Conservation (phyloP, 176 grass and related monocot species). For the Rhynchospora tenuis region DNA sequence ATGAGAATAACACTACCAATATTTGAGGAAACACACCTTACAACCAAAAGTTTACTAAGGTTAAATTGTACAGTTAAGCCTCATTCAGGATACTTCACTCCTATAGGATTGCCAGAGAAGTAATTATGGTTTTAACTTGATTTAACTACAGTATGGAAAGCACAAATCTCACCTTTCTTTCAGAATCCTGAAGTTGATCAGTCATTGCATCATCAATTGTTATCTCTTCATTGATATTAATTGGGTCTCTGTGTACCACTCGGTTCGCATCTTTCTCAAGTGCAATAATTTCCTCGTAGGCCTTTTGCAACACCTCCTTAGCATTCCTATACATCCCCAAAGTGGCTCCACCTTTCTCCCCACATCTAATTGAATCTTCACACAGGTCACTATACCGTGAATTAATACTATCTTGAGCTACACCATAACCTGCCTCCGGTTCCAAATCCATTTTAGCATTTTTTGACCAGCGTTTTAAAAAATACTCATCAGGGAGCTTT, state of each 20-base stretch:
- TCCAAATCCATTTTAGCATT: slow-evolving; percentile 56
- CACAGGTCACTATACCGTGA: slow-evolving; percentile 66
- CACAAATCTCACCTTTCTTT: slow-evolving; percentile 56
- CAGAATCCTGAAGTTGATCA: slow-evolving; percentile 64
- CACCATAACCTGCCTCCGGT: slow-evolving; percentile 28
- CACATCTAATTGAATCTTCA: slow-evolving; percentile 67
- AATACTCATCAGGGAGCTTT: slow-evolving; percentile 57
- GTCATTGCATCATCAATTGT: slow-evolving; percentile 60
- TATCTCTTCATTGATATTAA: slow-evolving; percentile 95
- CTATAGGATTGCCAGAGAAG: background rate
- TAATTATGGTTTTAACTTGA: slow-evolving; percentile 5
- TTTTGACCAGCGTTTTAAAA: slow-evolving; percentile 77
- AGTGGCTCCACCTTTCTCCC: slow-evolving; percentile 54
- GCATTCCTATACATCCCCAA: slow-evolving; percentile 56
- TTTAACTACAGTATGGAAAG: background rate
- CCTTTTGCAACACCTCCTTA: slow-evolving; percentile 79
- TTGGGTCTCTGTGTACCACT: slow-evolving; percentile 61
- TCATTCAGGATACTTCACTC: slow-evolving; percentile 6
- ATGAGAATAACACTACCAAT: background rate
- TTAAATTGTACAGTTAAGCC: slow-evolving; percentile 12
- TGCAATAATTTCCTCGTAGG: slow-evolving; percentile 63
- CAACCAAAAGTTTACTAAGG: background rate
- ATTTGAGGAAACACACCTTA: background rate
- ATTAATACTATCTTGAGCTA: slow-evolving; percentile 34
- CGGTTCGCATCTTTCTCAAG: slow-evolving; percentile 57